These are phyloP conservation scores for Phytopythium sindhum DNA, from an alignment of 352 stramenopile species.

Conservation along the genomic window DNA sequence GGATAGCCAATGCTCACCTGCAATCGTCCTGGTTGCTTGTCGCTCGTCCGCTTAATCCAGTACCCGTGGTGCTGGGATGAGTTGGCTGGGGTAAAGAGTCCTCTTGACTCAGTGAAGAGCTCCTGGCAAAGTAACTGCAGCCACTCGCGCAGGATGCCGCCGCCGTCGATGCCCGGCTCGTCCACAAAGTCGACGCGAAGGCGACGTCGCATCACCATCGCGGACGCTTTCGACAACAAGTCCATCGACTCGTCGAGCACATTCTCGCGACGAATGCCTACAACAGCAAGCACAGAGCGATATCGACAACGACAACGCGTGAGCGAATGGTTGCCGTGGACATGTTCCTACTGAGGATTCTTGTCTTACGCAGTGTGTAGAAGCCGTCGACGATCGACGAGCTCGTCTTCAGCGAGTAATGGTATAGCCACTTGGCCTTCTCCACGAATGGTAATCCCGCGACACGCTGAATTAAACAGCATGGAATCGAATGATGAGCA, in stretches of 20 bases:
- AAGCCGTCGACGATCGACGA: constrained; percentile 51
- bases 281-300: neutral
- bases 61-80: constrained; percentile 50
- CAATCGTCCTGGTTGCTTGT: constrained; percentile 28
- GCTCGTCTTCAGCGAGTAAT: constrained; percentile 53
- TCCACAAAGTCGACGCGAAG: constrained; percentile 85
- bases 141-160: constrained; percentile 80
- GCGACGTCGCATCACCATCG: constrained; percentile 51
- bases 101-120: constrained; percentile 46
- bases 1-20: constrained; percentile 23
- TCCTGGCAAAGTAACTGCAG: constrained; percentile 67
- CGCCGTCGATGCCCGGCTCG: constrained; percentile 71
- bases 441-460: constrained; percentile 44
- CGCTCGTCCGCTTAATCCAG: constrained; percentile 48
- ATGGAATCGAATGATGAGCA: neutral
- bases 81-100: constrained; percentile 45
- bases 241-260: constrained; percentile 68
- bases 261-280: constrained; percentile 61
- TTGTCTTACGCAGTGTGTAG: constrained; percentile 61
- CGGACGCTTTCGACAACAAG: constrained; percentile 49
- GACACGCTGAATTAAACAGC: constrained; percentile 22
- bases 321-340: neutral
- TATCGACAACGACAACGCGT: neutral
- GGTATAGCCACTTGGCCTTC: constrained; percentile 69
- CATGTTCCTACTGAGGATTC: neutral